Conservation (phyloP, 169 alveolate species). For the Cryptosporidium ubiquitum region DNA sequence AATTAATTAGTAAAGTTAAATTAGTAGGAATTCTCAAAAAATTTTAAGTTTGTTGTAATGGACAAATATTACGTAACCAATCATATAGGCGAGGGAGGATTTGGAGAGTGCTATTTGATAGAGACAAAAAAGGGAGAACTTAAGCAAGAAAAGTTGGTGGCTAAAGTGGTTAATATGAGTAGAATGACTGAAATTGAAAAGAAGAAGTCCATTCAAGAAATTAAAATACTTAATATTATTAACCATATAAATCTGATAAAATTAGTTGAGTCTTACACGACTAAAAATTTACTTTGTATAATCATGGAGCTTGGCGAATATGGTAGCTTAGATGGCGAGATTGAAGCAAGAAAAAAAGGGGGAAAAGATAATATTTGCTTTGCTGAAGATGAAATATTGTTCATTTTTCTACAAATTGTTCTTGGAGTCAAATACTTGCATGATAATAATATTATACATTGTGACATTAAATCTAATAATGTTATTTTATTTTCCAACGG, state of each 20-base stretch:
- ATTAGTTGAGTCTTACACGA: slow-evolving; percentile 35
- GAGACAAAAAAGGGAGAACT: slow-evolving; percentile 27
- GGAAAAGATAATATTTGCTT: slow-evolving; percentile 6
- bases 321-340: slow-evolving; percentile 47
- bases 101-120: slow-evolving; percentile 57
- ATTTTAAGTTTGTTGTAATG: slow-evolving; percentile 2
- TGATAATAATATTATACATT: slow-evolving; percentile 73
- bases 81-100: slow-evolving; percentile 66
- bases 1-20: neutral
- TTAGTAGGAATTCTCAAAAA: neutral
- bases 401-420: slow-evolving; percentile 42
- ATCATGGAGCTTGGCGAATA: slow-evolving; percentile 66
- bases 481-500: slow-evolving; percentile 54
- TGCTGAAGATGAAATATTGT: slow-evolving; percentile 62
- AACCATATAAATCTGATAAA: slow-evolving; percentile 26
- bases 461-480: slow-evolving; percentile 73
- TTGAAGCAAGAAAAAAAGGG: slow-evolving; percentile 16
- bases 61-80: slow-evolving; percentile 26
- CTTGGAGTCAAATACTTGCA: slow-evolving; percentile 74
- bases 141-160: slow-evolving; percentile 6
- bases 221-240: slow-evolving; percentile 54
- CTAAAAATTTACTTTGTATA: slow-evolving; percentile 40
- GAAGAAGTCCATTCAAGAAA: slow-evolving; percentile 60
- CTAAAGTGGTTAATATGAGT: slow-evolving; percentile 75
- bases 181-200: slow-evolving; percentile 74